A percentile compares a stretch with the other conserved stretches of the same genome.
phyloP scores from a whole-genome alignment of 2,329 filamentous ascomycete species.

The Diplodia corticola region DNA sequence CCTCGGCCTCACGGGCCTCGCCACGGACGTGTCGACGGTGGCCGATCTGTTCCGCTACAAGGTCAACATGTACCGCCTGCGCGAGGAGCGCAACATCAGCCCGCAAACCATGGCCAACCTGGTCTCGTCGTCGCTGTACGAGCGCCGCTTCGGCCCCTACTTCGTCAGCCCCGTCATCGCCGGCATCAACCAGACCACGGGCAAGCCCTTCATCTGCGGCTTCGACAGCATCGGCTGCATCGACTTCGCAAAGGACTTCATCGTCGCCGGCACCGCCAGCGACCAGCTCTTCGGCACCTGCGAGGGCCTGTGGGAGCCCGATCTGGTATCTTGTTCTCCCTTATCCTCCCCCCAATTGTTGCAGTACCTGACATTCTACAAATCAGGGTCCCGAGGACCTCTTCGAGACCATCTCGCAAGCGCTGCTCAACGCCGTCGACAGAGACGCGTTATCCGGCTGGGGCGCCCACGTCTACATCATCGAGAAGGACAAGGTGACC shows the following conservation, averaged over 20 bases:
- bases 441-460: slow-evolving; percentile 95
- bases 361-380: neutral
- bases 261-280: slow-evolving; percentile 92
- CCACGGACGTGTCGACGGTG: slow-evolving; percentile 92
- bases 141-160: slow-evolving; percentile 88
- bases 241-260: slow-evolving; percentile 99
- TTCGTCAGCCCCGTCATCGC: slow-evolving; percentile 95
- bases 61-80: slow-evolving; percentile 99
- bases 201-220: slow-evolving; percentile 95
- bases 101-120: slow-evolving; percentile 96
- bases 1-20: slow-evolving; percentile 92
- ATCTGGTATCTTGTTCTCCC: slow-evolving; percentile 67
- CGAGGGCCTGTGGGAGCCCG: slow-evolving; percentile 95
- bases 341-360: neutral
- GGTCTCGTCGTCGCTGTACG: slow-evolving; percentile 72
- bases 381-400: slow-evolving; percentile 84
- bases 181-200: slow-evolving; percentile 89
- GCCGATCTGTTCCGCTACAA: slow-evolving; percentile 99
- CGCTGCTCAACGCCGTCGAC: slow-evolving; percentile 92
- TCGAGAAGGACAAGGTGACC: slow-evolving; percentile 99
- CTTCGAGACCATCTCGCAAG: slow-evolving; percentile 97
- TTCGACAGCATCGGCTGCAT: slow-evolving; percentile 99
- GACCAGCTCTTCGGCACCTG: slow-evolving; percentile 99
- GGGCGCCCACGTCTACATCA: slow-evolving; percentile 98
- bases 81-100: slow-evolving; percentile 95